phyloP scores from a whole-genome alignment of 371 early-diverging fungal genomes.

The Haplosporangium sp. region DNA sequence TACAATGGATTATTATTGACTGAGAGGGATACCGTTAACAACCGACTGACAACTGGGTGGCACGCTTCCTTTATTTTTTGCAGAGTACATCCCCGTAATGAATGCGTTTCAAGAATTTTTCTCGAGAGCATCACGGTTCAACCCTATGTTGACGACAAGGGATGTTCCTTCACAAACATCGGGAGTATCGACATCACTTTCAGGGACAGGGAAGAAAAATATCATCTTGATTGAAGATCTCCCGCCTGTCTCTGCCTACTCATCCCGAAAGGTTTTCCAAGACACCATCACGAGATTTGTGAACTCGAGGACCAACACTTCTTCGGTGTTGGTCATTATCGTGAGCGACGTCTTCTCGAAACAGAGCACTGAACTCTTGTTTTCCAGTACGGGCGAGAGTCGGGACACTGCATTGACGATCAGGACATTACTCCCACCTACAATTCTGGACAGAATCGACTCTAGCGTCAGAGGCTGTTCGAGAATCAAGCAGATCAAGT shows the following conservation, averaged over 20 bases:
- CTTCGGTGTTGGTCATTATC: slow-evolving; percentile 59
- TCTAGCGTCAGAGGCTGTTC: slow-evolving; percentile 20
- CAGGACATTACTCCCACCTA: slow-evolving; percentile 35
- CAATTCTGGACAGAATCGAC: slow-evolving; percentile 35
- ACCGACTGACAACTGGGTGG: neutral
- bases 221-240: slow-evolving; percentile 70
- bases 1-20: too few relatives aligned
- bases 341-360: slow-evolving; percentile 59
- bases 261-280: slow-evolving; percentile 58
- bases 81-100: slow-evolving; percentile 57
- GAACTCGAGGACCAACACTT: slow-evolving; percentile 35
- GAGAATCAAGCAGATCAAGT: slow-evolving; percentile 45
- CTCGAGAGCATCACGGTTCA: slow-evolving; percentile 51
- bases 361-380: slow-evolving; percentile 44
- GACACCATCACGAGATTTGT: slow-evolving; percentile 47
- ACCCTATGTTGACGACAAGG: slow-evolving; percentile 17
- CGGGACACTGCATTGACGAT: slow-evolving; percentile 35
- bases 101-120: slow-evolving; percentile 56
- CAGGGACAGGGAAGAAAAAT: slow-evolving; percentile 37
- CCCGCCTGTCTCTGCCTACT: slow-evolving; percentile 58
- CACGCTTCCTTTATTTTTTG: neutral
- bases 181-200: neutral
- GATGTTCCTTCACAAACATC: neutral
- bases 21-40: too few relatives aligned
- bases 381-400: slow-evolving; percentile 29